These are phyloP conservation scores for Andrographis paniculata DNA, from an alignment of 305 asterid genomes.

Conservation along the genomic window DNA sequence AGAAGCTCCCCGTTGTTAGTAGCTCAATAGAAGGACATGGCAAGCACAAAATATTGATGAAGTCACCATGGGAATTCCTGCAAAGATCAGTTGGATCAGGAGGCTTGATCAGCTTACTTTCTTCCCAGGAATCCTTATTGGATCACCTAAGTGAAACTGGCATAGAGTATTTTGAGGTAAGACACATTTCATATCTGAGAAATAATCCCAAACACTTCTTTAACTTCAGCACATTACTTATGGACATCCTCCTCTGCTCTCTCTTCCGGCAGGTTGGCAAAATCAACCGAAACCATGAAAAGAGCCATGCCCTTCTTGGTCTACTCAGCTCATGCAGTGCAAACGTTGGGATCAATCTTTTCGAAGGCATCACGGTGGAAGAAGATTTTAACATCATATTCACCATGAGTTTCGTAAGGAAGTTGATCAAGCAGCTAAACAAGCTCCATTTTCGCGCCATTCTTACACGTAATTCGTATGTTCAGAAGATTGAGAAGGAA, in stretches of 20 bases:
- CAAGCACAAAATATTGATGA: constrained; percentile 77
- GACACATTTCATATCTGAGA: constrained; percentile 15
- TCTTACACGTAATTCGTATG: constrained; percentile 32
- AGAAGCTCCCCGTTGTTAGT: constrained; percentile 73
- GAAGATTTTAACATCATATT: constrained; percentile 44
- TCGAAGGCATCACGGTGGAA: constrained; percentile 26
- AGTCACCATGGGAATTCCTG: constrained; percentile 91
- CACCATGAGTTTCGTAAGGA: constrained; percentile 50
- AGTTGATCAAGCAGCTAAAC: constrained; percentile 39
- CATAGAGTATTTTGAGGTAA: constrained; percentile 73
- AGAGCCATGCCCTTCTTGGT: constrained; percentile 45
- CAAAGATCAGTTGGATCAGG: constrained; percentile 78
- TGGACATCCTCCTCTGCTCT: constrained; percentile 3
- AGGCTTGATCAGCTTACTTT: constrained; percentile 58
- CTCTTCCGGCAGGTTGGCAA: constrained; percentile 43
- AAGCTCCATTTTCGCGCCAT: constrained; percentile 52
- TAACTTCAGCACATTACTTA: too few relatives aligned
- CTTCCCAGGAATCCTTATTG: constrained; percentile 55
- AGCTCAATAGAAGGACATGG: constrained; percentile 35
- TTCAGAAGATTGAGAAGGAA: constrained; percentile 53
- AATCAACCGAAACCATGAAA: constrained; percentile 15
- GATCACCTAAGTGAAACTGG: constrained; percentile 54
- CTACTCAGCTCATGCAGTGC: constrained; percentile 49
- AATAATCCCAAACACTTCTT: constrained; percentile 2
- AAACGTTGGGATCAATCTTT: constrained; percentile 44